Conservation (phyloP, 2,329 filamentous ascomycete species). For the Aspergillus brasiliensis region DNA sequence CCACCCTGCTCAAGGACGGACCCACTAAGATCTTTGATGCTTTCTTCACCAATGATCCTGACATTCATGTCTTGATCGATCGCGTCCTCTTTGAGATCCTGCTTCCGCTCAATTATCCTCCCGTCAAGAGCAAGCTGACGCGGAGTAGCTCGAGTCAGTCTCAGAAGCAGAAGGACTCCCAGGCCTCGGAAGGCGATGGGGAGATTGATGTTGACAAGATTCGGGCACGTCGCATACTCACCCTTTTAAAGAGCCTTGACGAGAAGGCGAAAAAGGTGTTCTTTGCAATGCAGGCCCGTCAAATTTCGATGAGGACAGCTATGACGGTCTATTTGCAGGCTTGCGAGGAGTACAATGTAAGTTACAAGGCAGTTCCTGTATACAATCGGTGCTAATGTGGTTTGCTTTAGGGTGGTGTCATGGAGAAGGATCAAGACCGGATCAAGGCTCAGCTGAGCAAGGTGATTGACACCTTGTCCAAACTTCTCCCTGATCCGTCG, state of each 20-base stretch:
- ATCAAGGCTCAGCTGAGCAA: slow-evolving; percentile 70
- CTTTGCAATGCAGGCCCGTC: slow-evolving; percentile 79
- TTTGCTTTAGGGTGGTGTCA: slow-evolving; percentile 65
- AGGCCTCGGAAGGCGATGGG: slow-evolving; percentile 38
- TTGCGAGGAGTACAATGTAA: slow-evolving; percentile 81
- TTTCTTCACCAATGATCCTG: slow-evolving; percentile 85
- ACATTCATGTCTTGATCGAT: slow-evolving; percentile 82
- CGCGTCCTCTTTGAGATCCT: slow-evolving; percentile 83
- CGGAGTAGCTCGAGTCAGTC: slow-evolving; percentile 53
- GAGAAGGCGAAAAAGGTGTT: slow-evolving; percentile 80
- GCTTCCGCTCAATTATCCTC: slow-evolving; percentile 85
- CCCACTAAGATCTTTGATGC: slow-evolving; percentile 84
- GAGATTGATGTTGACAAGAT: slow-evolving; percentile 60
- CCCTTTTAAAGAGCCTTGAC: slow-evolving; percentile 78
- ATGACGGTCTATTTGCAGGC: slow-evolving; percentile 75
- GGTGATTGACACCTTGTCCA: slow-evolving; percentile 71
- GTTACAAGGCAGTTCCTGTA: slow-evolving; percentile 15
- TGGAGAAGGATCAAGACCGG: slow-evolving; percentile 66
- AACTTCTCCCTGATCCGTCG: slow-evolving; percentile 73
- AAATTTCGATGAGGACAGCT: slow-evolving; percentile 72
- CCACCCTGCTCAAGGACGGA: slow-evolving; percentile 74
- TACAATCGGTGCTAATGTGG: not conserved
- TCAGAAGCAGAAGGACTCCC: slow-evolving; percentile 55
- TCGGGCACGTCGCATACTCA: slow-evolving; percentile 78
- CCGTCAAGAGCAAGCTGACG: slow-evolving; percentile 58